Conservation (phyloP, 1,284 basidiomycete species). For the Leccinum insolens region DNA sequence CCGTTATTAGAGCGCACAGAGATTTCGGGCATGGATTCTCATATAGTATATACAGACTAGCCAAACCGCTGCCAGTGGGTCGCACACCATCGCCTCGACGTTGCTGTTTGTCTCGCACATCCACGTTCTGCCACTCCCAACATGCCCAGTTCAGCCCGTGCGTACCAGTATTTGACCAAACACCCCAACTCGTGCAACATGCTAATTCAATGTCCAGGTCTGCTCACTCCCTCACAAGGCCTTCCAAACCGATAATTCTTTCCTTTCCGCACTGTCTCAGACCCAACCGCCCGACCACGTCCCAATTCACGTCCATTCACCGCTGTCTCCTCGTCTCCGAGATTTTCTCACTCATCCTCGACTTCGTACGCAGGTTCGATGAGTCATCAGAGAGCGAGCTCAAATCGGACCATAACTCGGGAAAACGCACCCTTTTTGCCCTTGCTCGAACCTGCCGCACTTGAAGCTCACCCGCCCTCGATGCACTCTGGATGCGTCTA, state of each 20-base stretch:
- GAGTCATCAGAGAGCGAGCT: conserved; percentile 23
- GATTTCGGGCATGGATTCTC: too few relatives aligned
- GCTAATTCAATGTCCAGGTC: conserved; percentile 11
- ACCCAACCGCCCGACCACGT: not conserved
- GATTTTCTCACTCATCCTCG: conserved; percentile 28
- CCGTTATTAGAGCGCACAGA: not conserved
- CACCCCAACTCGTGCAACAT: not conserved
- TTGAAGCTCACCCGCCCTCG: conserved; percentile 23
- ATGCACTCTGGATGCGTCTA: conserved; percentile 30
- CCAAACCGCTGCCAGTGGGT: not conserved
- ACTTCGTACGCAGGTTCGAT: conserved; percentile 25
- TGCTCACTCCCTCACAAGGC: not conserved
- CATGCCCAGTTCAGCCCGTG: conserved; percentile 6
- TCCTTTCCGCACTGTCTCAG: not conserved
- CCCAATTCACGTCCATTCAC: conserved; percentile 15
- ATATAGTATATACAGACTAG: not conserved
- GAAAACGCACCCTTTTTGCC: conserved; percentile 26
- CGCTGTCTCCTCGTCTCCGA: conserved; percentile 28
- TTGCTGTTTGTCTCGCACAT: not conserved
- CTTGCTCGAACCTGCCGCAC: conserved; percentile 32
- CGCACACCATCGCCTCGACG: not conserved
- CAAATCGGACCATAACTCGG: conserved; percentile 19
- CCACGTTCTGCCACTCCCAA: not conserved
- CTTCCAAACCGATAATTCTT: not conserved
- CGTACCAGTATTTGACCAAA: not conserved